Evolutionary conservation across 805 yeast genomes (phyloP).

Genomic region (Hanseniaspora guilliermondii): DNA sequence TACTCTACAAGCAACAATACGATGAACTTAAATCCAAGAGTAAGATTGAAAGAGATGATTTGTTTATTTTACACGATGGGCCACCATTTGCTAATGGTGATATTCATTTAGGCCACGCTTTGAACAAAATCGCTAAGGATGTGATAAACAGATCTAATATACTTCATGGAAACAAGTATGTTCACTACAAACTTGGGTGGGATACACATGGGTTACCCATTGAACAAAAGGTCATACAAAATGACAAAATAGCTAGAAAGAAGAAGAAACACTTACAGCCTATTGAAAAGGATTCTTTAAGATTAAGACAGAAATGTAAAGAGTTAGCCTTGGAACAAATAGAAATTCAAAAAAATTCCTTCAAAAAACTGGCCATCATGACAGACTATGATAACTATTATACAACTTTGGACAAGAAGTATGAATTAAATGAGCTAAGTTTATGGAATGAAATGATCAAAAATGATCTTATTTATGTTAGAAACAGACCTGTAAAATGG

Average conservation of each 20-base stretch:
- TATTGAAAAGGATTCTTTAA: slow-evolving; percentile 42
- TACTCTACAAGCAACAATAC: slow-evolving; percentile 56
- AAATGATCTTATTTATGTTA: slow-evolving; percentile 61
- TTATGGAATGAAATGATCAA: slow-evolving; percentile 56
- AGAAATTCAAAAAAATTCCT: slow-evolving; percentile 47
- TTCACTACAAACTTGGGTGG: slow-evolving; percentile 87
- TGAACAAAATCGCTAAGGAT: slow-evolving; percentile 83
- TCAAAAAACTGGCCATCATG: slow-evolving; percentile 64
- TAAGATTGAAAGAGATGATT: slow-evolving; percentile 22
- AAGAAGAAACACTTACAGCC: slow-evolving; percentile 20
- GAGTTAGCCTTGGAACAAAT: slow-evolving; percentile 38
- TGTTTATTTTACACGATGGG: slow-evolving; percentile 80
- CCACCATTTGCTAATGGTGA: slow-evolving; percentile 98
- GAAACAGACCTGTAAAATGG: slow-evolving; percentile 94
- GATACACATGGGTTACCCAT: slow-evolving; percentile 98
- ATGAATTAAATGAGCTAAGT: slow-evolving; percentile 62
- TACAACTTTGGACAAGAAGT: slow-evolving; percentile 55
- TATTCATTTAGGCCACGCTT: slow-evolving; percentile 81
- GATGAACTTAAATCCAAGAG: slow-evolving; percentile 18
- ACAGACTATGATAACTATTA: slow-evolving; percentile 70
- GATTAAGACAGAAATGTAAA: slow-evolving; percentile 57
- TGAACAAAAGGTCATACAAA: slow-evolving; percentile 60
- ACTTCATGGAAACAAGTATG: slow-evolving; percentile 40
- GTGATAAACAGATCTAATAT: slow-evolving; percentile 64
- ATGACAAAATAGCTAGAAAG: slow-evolving; percentile 23